Evolutionary conservation across 2,329 filamentous ascomycete genomes (phyloP), one percentile per base, ranked within the genome.

Genomic region (Clathrospora elynae): DNA sequence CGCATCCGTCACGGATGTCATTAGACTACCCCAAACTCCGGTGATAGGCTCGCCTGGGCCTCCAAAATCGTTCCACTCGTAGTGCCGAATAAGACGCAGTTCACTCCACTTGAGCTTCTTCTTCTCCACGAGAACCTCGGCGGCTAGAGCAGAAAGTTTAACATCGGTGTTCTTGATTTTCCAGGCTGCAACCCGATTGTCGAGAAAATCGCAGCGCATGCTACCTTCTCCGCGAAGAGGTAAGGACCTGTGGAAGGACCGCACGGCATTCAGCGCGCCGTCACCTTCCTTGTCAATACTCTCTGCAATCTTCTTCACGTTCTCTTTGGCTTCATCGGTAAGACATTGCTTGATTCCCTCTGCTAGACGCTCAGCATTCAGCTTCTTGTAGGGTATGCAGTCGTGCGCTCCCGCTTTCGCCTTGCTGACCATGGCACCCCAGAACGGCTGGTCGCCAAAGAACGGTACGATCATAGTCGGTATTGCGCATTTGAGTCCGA

Each of bases 401-500:
- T 85, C 79, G 42, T 73, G 70, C 0, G 86, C 83, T 1, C 87
- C 87, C 0, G 85, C 86, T 17, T 79, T 78, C 1, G 82, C 77
- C 22, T 76, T 79, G 4, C 76, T 77, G 1, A 90, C 77, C 81
- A 87, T 87, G 12, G 76, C 75, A 2, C 86, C 87, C 87, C 87
- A 90, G 62, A 90, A 90, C 34, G 85, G 79, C 65, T 90, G 87
- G 60, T 90, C 87, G 2, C 87, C 87, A 53, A 90, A 90, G 70
- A 90, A 90, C 0, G 87, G 87, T 2, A 90, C 84, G 17, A 90
- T 80, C 80, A 89, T 86, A 4, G 84, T 88, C 0, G 87, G 87
- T 56, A 80, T 81, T 3, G 79, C 87, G 50, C 80, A 85, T 63
- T 86, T 87, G 20, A 90, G 73, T 1, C 85, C 85, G 32, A 86